Percentiles rank a stretch among this genome's conserved stretches.
Conservation (phyloP, 805 yeast species). For the Yamadazyma nakazawae region DNA sequence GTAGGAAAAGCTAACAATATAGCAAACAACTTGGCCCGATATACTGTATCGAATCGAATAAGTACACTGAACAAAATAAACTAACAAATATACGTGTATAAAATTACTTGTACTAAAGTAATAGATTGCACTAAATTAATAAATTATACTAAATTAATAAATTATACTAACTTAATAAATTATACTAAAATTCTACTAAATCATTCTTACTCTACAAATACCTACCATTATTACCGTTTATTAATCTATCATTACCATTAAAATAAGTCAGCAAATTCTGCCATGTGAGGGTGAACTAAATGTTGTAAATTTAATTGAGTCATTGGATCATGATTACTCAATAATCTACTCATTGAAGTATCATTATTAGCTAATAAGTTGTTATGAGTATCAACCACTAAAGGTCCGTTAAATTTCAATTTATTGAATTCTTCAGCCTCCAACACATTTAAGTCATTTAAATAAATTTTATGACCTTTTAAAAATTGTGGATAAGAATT, state of each 20-base stretch:
- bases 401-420: constrained; percentile 19
- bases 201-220: too few species aligned
- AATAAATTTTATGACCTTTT: constrained; percentile 8
- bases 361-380: constrained; percentile 40
- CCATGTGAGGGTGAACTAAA: constrained; percentile 40
- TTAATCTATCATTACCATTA: constrained; percentile 14
- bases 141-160: too few species aligned
- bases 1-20: too few species aligned
- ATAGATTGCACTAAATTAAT: too few species aligned
- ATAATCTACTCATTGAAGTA: constrained; percentile 34
- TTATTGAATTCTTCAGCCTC: constrained; percentile 12
- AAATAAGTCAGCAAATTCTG: constrained; percentile 45
- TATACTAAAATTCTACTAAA: too few species aligned
- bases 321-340: constrained; percentile 33
- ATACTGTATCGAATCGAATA: too few species aligned
- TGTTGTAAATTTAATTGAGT: constrained; percentile 20
- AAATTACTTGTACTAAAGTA: too few species aligned
- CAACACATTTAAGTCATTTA: constrained; percentile 15
- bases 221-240: background rate
- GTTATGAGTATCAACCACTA: constrained; percentile 37
- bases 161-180: too few species aligned
- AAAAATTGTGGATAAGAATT: constrained; percentile 10
- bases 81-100: too few species aligned
- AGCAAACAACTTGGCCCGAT: too few species aligned
- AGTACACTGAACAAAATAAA: too few species aligned